phyloP scores from a whole-genome alignment of 495 filamentous ascomycete genomes.

The Rusavskia elegans region DNA sequence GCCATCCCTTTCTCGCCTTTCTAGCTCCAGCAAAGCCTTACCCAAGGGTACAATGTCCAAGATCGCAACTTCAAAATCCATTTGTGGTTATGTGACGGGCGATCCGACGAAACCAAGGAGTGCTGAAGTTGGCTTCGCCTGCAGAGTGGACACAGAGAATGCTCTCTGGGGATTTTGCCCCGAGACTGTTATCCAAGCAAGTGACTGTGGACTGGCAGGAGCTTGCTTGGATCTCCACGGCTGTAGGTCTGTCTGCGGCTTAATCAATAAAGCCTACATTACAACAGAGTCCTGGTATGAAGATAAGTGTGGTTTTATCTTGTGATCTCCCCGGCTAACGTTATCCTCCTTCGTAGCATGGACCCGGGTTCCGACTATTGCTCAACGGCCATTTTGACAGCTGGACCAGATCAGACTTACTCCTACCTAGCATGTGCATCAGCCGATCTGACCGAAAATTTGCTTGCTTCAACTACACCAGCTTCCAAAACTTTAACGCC shows the following conservation, averaged over 20 bases:
- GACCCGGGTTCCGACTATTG: not conserved
- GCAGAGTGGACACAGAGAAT: constrained; percentile 1
- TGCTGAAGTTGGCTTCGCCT: not conserved
- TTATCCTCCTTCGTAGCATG: not conserved
- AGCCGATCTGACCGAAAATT: constrained; percentile 1
- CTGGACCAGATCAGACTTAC: constrained; percentile 8
- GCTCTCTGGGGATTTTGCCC: constrained; percentile 3
- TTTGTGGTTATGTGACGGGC: not conserved
- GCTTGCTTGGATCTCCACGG: not conserved
- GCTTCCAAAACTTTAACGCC: not conserved
- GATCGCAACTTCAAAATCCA: not conserved
- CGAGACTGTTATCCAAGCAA: not conserved
- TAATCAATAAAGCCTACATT: not conserved
- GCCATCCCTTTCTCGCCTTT: no score
- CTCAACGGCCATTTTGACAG: constrained; percentile 4
- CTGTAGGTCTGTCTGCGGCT: not conserved
- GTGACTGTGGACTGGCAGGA: not conserved
- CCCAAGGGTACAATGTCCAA: no score
- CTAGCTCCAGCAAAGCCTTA: no score
- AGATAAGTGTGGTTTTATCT: no score
- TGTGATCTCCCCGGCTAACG: not conserved
- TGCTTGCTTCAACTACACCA: not conserved
- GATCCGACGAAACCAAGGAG: not conserved
- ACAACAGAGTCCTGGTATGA: constrained; percentile 1
- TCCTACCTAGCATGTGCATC: constrained; percentile 3